Evolutionary conservation across 164 flowering plant genomes (phyloP).

Genomic region (Stephania japonica): DNA sequence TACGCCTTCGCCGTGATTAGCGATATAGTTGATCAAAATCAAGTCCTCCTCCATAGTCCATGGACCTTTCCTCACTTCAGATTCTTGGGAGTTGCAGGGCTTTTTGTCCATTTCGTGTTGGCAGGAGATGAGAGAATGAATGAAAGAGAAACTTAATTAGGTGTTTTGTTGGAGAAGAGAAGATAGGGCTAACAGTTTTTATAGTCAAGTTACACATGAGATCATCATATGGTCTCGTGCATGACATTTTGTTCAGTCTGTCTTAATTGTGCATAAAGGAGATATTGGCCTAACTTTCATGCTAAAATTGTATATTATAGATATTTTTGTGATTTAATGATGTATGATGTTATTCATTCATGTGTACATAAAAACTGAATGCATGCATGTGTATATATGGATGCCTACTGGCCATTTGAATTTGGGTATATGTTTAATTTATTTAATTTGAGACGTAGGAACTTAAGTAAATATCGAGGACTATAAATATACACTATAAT

Average conservation of each 20-base stretch:
- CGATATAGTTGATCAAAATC: constrained; percentile 83
- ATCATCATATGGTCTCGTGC: no score
- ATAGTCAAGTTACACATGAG: constrained; percentile 13
- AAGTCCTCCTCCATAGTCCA: constrained; percentile 97
- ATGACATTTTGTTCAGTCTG: not conserved
- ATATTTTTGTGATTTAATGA: not conserved
- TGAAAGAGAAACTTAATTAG: not conserved
- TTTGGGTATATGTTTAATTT: no score
- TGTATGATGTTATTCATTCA: not conserved
- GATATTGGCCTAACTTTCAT: constrained; percentile 8
- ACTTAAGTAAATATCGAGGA: no score
- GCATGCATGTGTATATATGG: not conserved
- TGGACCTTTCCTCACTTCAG: constrained; percentile 88
- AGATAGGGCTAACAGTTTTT: constrained; percentile 9
- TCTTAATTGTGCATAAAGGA: not conserved
- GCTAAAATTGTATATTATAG: not conserved
- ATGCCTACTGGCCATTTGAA: not conserved
- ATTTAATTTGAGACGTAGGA: no score
- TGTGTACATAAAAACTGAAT: not conserved
- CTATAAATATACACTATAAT: no score
- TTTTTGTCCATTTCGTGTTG: constrained; percentile 42
- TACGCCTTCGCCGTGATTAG: constrained; percentile 91
- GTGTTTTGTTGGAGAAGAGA: not conserved
- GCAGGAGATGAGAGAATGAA: constrained; percentile 6
- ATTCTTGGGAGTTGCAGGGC: constrained; percentile 44